These are phyloP conservation scores for Malus hybrid DNA, from an alignment of 331 rosid species.

Conservation along the genomic window DNA sequence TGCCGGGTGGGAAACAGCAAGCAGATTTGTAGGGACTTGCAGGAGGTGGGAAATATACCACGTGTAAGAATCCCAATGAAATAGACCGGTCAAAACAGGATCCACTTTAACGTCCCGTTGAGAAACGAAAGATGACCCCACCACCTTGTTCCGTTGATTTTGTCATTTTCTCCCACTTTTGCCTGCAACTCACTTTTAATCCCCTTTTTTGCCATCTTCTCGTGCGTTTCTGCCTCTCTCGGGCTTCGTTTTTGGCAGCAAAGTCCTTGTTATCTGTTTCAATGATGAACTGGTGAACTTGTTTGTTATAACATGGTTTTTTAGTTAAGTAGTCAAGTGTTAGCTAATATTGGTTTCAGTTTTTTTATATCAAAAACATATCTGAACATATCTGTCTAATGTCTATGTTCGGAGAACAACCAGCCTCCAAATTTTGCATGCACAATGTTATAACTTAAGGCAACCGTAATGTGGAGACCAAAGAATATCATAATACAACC, in stretches of 20 bases:
- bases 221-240: neutral
- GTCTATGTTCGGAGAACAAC: too few relatives aligned
- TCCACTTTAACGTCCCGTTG: neutral
- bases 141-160: neutral
- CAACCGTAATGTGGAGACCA: too few relatives aligned
- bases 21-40: constrained; percentile 6
- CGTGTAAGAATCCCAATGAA: neutral
- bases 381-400: too few relatives aligned
- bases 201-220: neutral
- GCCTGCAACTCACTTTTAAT: neutral
- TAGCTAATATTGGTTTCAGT: too few relatives aligned
- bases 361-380: too few relatives aligned
- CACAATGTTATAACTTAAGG: too few relatives aligned
- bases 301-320: too few relatives aligned
- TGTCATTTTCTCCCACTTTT: neutral
- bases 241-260: neutral
- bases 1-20: neutral
- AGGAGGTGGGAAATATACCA: neutral
- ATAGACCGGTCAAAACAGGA: constrained; percentile 8
- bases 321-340: too few relatives aligned
- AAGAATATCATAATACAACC: too few relatives aligned
- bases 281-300: too few relatives aligned
- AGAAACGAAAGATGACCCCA: neutral
- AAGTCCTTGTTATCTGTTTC: neutral
- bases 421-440: too few relatives aligned